Conservation (phyloP, 192 early-diverging fungal species). For the Blastocladiella britannica region DNA sequence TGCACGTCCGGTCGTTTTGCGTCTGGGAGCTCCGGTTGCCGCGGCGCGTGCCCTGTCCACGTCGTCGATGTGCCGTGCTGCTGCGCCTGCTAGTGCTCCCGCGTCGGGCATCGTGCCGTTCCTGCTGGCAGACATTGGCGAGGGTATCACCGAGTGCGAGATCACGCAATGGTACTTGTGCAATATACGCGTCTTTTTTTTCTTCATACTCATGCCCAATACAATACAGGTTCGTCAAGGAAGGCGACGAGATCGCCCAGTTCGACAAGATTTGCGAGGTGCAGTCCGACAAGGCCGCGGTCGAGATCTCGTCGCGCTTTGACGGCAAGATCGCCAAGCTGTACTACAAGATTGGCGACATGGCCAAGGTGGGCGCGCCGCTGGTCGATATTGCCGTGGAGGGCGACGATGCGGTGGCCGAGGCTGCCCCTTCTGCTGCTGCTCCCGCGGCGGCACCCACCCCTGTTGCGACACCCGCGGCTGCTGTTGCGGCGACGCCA, state of each 20-base stretch:
- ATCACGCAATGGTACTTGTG: conserved; percentile 73
- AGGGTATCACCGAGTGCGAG: conserved; percentile 94
- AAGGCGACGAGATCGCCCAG: conserved; percentile 67
- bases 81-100: too few species aligned
- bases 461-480: too few species aligned
- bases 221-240: conserved; percentile 63
- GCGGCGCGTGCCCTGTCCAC: too few species aligned
- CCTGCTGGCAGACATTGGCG: conserved; percentile 88
- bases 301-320: conserved; percentile 90
- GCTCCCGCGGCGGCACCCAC: background rate
- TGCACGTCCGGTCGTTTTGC: too few species aligned
- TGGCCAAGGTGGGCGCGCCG: conserved; percentile 77
- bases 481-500: conserved; percentile 3
- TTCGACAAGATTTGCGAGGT: conserved; percentile 94
- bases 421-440: conserved; percentile 8
- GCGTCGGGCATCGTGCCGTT: conserved; percentile 40
- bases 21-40: too few species aligned
- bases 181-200: background rate
- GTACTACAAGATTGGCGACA: conserved; percentile 61
- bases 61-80: too few species aligned
- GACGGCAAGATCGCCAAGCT: conserved; percentile 65
- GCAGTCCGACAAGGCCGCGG: conserved; percentile 96
- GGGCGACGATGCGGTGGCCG: conserved; percentile 12
- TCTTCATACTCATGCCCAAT: background rate
- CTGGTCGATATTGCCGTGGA: conserved; percentile 65